Conservation (phyloP, 208 protist species). For the Trypanosoma brucei region DNA sequence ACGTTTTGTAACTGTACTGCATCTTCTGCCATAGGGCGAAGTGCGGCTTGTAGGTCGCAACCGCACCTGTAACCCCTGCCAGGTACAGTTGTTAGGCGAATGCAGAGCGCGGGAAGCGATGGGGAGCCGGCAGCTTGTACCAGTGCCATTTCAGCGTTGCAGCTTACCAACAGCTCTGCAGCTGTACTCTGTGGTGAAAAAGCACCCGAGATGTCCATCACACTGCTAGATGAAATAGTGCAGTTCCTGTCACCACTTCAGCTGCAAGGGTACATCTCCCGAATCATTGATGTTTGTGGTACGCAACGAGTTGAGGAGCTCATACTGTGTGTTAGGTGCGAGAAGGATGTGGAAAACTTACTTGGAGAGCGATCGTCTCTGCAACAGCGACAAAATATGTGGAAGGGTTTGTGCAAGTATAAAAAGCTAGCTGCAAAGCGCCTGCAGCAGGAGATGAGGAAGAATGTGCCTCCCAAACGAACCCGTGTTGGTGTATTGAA, state of each 20-base stretch:
- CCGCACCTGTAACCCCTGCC: too few species aligned
- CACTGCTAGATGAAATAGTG: conserved; percentile 57
- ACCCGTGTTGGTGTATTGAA: background rate
- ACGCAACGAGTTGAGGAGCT: conserved; percentile 48
- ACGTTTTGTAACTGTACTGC: conserved; percentile 1
- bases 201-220: background rate
- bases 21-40: background rate
- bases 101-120: too few species aligned
- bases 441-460: conserved; percentile 14
- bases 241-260: conserved; percentile 66
- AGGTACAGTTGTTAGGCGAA: too few species aligned
- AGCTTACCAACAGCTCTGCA: background rate
- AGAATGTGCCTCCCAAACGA: conserved; percentile 4
- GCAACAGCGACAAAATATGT: conserved; percentile 57
- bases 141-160: too few species aligned
- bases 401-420: conserved; percentile 39
- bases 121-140: too few species aligned
- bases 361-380: conserved; percentile 52
- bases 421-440: conserved; percentile 32
- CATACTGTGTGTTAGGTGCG: conserved; percentile 18
- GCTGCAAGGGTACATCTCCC: conserved; percentile 66
- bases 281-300: conserved; percentile 31
- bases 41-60: too few species aligned
- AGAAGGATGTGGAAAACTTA: conserved; percentile 34
- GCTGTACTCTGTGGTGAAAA: background rate